Evolutionary conservation across 2,329 filamentous ascomycete species (phyloP).

Genomic region (Penicillium fuscoglaucum): DNA sequence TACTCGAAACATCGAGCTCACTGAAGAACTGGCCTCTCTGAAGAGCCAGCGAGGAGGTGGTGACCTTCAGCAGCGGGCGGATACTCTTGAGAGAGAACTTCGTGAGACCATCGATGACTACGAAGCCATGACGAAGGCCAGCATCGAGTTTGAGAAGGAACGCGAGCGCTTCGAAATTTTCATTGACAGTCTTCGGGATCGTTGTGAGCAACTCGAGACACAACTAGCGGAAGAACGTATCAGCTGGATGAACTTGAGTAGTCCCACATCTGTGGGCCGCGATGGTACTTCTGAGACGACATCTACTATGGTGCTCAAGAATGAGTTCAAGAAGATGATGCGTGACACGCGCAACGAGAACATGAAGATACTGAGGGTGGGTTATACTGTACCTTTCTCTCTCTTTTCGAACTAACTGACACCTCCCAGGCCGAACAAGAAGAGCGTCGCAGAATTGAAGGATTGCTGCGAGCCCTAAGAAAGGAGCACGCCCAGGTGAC

Average conservation of each 20-base stretch:
- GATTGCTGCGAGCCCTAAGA: constrained; percentile 55
- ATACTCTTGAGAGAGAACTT: constrained; percentile 64
- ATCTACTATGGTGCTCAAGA: constrained; percentile 67
- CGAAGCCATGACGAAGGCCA: constrained; percentile 67
- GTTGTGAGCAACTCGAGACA: constrained; percentile 62
- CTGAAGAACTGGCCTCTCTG: constrained; percentile 49
- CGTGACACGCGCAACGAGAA: constrained; percentile 68
- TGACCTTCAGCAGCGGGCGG: constrained; percentile 50
- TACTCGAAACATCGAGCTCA: constrained; percentile 49
- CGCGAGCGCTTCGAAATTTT: constrained; percentile 63
- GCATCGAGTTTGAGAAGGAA: constrained; percentile 70
- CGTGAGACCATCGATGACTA: constrained; percentile 68
- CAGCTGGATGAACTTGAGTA: constrained; percentile 62
- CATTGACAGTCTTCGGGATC: constrained; percentile 64
- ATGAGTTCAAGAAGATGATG: constrained; percentile 82
- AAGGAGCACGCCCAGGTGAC: constrained; percentile 41
- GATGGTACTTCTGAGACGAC: constrained; percentile 55
- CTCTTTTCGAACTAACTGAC: constrained; percentile 18
- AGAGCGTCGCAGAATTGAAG: constrained; percentile 67
- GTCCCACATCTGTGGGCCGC: constrained; percentile 47
- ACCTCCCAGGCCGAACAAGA: constrained; percentile 65
- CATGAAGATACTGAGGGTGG: constrained; percentile 63
- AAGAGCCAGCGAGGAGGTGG: constrained; percentile 38
- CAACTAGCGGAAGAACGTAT: constrained; percentile 68
- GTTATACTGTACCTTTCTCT: constrained; percentile 29